These are phyloP conservation scores for Monosporascus cannonballus DNA, from an alignment of 2,329 filamentous ascomycete genomes.

Conservation along the genomic window DNA sequence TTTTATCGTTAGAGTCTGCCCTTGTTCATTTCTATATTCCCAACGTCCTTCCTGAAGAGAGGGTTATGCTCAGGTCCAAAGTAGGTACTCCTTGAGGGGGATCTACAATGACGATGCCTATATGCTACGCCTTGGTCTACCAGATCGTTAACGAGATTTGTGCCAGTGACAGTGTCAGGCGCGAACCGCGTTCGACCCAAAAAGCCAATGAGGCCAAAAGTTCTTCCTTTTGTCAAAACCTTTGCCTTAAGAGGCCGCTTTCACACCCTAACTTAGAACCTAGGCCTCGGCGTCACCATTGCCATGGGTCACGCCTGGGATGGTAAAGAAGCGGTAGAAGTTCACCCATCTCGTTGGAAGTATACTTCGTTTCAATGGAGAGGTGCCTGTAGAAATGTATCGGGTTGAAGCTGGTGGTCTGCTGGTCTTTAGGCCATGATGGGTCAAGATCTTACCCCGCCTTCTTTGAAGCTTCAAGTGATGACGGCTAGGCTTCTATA, in stretches of 20 bases:
- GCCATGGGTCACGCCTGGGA: no score
- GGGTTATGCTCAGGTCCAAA: constrained; percentile 20
- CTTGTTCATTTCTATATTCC: constrained; percentile 13
- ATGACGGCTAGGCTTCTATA: constrained; percentile 27
- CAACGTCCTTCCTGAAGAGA: constrained; percentile 18
- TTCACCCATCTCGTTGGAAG: constrained; percentile 25
- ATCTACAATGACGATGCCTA: constrained; percentile 29
- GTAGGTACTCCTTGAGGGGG: constrained; percentile 27
- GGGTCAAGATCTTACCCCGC: constrained; percentile 32
- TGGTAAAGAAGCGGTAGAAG: no score
- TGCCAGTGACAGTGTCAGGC: constrained; percentile 33
- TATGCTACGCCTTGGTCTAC: constrained; percentile 19
- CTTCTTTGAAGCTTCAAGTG: constrained; percentile 28
- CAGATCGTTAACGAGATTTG: constrained; percentile 25
- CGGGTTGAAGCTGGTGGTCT: constrained; percentile 38
- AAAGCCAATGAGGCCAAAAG: constrained; percentile 40
- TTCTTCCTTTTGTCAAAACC: constrained; percentile 33
- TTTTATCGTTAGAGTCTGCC: no score
- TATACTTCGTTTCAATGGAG: constrained; percentile 29
- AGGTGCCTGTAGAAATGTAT: constrained; percentile 42
- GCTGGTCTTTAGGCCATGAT: constrained; percentile 34
- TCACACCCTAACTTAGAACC: constrained; percentile 20
- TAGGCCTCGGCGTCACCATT: constrained; percentile 3
- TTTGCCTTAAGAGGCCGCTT: constrained; percentile 10
- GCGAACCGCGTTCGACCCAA: constrained; percentile 39